phyloP scores from a whole-genome alignment of 2,329 filamentous ascomycete species.

The Lasiodiplodia theobromae region DNA sequence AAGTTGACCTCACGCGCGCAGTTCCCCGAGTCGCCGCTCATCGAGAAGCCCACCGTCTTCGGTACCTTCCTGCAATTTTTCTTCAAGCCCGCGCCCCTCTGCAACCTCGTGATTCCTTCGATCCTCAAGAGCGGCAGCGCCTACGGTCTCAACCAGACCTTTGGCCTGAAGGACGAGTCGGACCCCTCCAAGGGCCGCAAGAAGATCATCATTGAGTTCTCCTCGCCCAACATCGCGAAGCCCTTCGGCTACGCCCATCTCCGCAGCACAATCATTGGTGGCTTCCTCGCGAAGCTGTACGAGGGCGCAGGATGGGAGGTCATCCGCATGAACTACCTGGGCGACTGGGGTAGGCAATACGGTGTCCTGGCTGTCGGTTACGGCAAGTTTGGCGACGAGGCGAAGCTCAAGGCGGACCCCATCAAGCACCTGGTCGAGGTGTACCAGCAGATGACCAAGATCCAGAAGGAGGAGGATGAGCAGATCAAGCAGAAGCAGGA shows the following conservation, averaged over 20 bases:
- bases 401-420: constrained; percentile 73
- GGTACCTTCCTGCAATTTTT: constrained; percentile 81
- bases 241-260: constrained; percentile 79
- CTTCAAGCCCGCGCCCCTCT: constrained; percentile 74
- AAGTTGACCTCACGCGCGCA: constrained; percentile 41
- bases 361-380: constrained; percentile 76
- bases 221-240: constrained; percentile 86
- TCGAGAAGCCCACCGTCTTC: constrained; percentile 71
- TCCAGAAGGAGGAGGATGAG: constrained; percentile 71
- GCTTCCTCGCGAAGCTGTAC: constrained; percentile 74
- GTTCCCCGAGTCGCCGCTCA: constrained; percentile 77
- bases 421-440: constrained; percentile 85
- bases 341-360: constrained; percentile 81
- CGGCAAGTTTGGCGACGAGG: constrained; percentile 76
- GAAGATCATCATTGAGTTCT: constrained; percentile 80
- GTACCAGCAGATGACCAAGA: constrained; percentile 76
- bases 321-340: constrained; percentile 75
- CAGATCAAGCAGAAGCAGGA: constrained; percentile 63
- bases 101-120: constrained; percentile 70
- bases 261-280: constrained; percentile 78
- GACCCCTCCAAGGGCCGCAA: constrained; percentile 69
- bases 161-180: constrained; percentile 67
- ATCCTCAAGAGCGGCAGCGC: constrained; percentile 67
- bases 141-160: constrained; percentile 69
- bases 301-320: constrained; percentile 74